A percentile compares a stretch with the other conserved stretches of the same genome.
These are phyloP conservation scores for Melampsora larici-populina DNA, from an alignment of 1,284 basidiomycete species.

Conservation along the genomic window DNA sequence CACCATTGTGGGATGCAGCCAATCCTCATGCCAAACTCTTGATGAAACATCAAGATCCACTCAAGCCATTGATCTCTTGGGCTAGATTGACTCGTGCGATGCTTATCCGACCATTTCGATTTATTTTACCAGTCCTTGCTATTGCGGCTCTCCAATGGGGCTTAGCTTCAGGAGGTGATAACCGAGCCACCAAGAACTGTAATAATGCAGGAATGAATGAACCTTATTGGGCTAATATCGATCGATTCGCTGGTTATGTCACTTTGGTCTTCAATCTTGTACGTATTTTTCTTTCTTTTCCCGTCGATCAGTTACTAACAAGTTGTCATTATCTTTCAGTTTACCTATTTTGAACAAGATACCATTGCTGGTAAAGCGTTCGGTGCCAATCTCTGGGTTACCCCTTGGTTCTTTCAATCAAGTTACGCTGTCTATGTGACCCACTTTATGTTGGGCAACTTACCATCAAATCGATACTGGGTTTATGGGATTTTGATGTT, in stretches of 20 bases:
- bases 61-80: constrained; percentile 50
- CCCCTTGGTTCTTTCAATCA: constrained; percentile 53
- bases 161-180: constrained; percentile 48
- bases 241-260: constrained; percentile 50
- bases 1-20: constrained; percentile 51
- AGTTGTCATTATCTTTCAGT: constrained; percentile 46
- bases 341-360: constrained; percentile 51
- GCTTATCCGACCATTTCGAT: constrained; percentile 52
- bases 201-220: constrained; percentile 53
- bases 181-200: constrained; percentile 49
- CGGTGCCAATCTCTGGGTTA: constrained; percentile 52
- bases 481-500: constrained; percentile 51
- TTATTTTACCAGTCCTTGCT: constrained; percentile 52
- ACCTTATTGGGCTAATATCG: constrained; percentile 52
- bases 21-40: constrained; percentile 19
- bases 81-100: constrained; percentile 51
- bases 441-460: constrained; percentile 53
- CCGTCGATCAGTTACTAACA: not conserved
- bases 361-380: constrained; percentile 52
- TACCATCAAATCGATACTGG: constrained; percentile 53
- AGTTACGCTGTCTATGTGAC: constrained; percentile 51
- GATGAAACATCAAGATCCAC: constrained; percentile 13
- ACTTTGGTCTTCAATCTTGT: constrained; percentile 52
- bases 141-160: constrained; percentile 53
- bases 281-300: constrained; percentile 23